These are phyloP conservation scores for Trichoderma gamsii DNA, from an alignment of 495 filamentous ascomycete genomes.

Conservation along the genomic window DNA sequence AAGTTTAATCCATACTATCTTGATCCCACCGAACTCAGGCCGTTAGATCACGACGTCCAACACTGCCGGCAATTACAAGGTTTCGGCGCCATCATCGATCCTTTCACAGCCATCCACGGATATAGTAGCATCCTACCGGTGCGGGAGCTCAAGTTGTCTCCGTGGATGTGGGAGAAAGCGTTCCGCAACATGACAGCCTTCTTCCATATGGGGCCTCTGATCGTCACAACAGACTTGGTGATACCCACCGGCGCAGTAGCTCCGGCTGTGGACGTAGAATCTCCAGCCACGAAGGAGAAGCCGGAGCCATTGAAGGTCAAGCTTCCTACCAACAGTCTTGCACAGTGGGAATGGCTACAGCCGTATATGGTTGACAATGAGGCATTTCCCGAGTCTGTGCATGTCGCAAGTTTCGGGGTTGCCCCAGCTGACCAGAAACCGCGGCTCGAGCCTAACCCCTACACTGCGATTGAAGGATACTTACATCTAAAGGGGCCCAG, in stretches of 20 bases:
- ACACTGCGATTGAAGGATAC: too few relatives aligned
- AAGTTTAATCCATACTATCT: too few relatives aligned
- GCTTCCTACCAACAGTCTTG: not conserved
- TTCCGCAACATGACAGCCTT: constrained; percentile 42
- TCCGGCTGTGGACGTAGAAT: too few relatives aligned
- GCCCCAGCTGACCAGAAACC: too few relatives aligned
- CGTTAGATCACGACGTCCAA: too few relatives aligned
- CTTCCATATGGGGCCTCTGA: constrained; percentile 39
- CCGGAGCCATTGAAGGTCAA: not conserved
- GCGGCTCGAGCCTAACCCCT: too few relatives aligned
- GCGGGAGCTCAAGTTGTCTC: constrained; percentile 29
- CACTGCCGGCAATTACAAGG: constrained; percentile 20
- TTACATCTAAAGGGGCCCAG: too few relatives aligned
- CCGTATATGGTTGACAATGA: not conserved
- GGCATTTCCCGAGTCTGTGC: too few relatives aligned
- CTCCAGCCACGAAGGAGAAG: not conserved
- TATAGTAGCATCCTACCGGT: constrained; percentile 38
- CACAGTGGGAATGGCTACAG: not conserved
- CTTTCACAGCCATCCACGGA: constrained; percentile 36
- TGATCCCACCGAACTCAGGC: too few relatives aligned
- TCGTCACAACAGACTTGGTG: constrained; percentile 29
- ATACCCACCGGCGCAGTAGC: not conserved
- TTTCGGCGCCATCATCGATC: constrained; percentile 40
- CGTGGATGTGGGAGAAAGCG: constrained; percentile 40
- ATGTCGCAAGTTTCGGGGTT: too few relatives aligned